Evolutionary conservation across 192 early-diverging fungal species (phyloP), one percentile per base, ranked within the genome.

Genomic region (Bifiguratus adelaidae): DNA sequence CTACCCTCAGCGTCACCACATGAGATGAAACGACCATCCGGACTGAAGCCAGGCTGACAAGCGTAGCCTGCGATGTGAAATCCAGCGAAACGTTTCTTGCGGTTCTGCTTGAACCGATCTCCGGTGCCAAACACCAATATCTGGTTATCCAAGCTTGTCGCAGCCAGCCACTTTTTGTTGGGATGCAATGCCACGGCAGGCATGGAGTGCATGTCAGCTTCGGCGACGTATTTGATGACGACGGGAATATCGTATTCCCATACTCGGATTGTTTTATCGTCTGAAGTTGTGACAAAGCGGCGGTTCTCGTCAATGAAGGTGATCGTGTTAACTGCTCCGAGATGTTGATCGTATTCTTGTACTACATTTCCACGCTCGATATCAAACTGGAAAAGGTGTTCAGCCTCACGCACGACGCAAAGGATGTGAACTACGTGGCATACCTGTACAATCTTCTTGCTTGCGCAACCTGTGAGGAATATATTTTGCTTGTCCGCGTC

Each of bases 231-330:
- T 68, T 96, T 96, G 71, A 99, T 95, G 27, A 94, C 91, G 2
- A 99, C 91, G 3, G 96, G 96, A 53, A 99, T 99, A 50, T 88
- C 94, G 59, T 78, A 95, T 70, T 99, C 96, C 96, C 96, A 99
- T 38, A 83, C 90, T 34, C 96, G 81, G 48, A 99, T 61, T 15
- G 87, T 88, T 64, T 99, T 99, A 71, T 99, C 96, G 62, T 99
- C 94, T 25, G 82, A 87, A 2, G 96, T 95, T 8, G 91, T 88
- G 25, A 99, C 81, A 50, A 99, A 99, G 22, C 93, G 73, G 33
- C 92, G 70, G 63, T 89, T 89, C 8, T 91, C 83, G 52, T 97
- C 92, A 9, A 95, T 82, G 73, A 99, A 99, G 0, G 92, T 97
- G 48, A 99, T 88, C 24, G 91, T 88, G 55, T 96, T 99, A 33